Conservation (phyloP, 2,329 filamentous ascomycete species). For the Trichoderma pleuroti region DNA sequence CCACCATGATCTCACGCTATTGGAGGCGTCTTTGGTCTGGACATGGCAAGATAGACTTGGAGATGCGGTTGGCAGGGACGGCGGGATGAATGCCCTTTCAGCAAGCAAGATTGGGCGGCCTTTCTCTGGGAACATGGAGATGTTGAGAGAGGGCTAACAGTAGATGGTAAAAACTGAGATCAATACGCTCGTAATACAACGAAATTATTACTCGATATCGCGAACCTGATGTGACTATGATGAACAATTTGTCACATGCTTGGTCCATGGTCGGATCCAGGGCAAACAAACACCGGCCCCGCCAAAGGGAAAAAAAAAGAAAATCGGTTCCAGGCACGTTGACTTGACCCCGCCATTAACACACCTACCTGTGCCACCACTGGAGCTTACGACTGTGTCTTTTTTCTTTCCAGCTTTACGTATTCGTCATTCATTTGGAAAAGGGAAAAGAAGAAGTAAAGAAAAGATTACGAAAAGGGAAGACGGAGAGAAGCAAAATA, state of each 20-base stretch:
- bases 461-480: background rate
- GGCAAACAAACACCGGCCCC: background rate
- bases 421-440: background rate
- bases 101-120: background rate
- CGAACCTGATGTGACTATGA: background rate
- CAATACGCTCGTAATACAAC: background rate
- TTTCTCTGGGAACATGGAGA: background rate
- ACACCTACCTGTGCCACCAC: background rate
- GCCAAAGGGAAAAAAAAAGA: conserved; percentile 1
- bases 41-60: background rate
- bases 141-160: background rate
- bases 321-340: background rate
- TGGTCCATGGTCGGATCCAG: background rate
- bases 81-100: background rate
- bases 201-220: background rate
- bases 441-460: background rate
- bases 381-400: background rate
- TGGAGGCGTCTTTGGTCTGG: conserved; percentile 9
- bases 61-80: background rate
- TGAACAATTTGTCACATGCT: background rate
- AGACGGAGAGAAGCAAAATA: background rate
- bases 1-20: conserved; percentile 2
- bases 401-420: background rate
- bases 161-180: conserved; percentile 2
- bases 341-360: conserved; percentile 11